Base-by-base conservation (phyloP, 73 alveolate genomes). In the Paramecium octaurelia region DNA sequence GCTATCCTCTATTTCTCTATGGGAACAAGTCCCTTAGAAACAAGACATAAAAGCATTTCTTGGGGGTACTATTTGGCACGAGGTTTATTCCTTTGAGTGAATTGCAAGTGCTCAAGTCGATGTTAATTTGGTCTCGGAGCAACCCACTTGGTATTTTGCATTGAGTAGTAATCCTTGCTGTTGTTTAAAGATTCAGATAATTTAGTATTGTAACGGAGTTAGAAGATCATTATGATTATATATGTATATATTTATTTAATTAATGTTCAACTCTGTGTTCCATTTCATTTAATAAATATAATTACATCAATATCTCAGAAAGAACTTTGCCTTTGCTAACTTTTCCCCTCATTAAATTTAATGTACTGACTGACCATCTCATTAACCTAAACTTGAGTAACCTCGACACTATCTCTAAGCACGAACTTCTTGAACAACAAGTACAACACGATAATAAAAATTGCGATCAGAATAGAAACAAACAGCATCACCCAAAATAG, bases 21-120 rank as follows among this genome's bases (percentile, higher is more conserved):
- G 16, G 84, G 84, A 64, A 64, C 84, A 64, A 64, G 84, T 64
- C 84, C 84, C 48, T 64, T 64, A 14, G 84, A 64, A 1, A 64
- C 84, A 64, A 64, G 84, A 64, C 84, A 64, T 31, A 64, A 27
- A 16, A 64, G 84, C 84, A 64, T 64, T 31, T 64, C 84, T 34
- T 27, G 12, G 4, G 84, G 84, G 54, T 64, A 27, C 31, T 27
- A 64, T 64, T 64, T 64, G 2, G 50, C 16, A 64, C 46, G 84
- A 31, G 42, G 48, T 64, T 64, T 64, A 64, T 64, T 64, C 9
- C 84, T 64, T 64, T 64, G 31, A 64, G 84, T 64, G 84, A 64
- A 64, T 64, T 64, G 10, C 29, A 64, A 64, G 31, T 64, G 84
- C 5, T 64, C 84, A 8, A 64, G 27, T 64, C 84, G 11, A 64